A percentile compares a stretch with the other conserved stretches of the same genome.
These are phyloP conservation scores for Blastobotrys attinorum DNA, from an alignment of 805 yeast species.

Conservation along the genomic window DNA sequence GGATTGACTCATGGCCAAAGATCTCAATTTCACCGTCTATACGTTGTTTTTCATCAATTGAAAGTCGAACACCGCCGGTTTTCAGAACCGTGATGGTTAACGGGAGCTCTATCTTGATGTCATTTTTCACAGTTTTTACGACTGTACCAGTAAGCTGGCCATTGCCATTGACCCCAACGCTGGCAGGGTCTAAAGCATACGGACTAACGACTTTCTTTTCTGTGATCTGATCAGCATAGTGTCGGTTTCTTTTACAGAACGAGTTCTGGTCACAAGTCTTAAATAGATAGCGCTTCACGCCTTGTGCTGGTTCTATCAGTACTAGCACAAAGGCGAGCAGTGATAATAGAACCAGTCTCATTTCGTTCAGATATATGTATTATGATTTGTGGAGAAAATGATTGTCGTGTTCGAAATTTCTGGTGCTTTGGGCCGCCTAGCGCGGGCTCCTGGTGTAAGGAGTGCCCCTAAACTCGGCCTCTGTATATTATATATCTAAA, in stretches of 20 bases:
- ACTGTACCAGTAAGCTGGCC: constrained; percentile 24
- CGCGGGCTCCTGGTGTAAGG: no score
- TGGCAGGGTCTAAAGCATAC: constrained; percentile 34
- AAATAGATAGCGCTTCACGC: constrained; percentile 32
- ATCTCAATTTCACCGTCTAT: constrained; percentile 19
- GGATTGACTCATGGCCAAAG: constrained; percentile 27
- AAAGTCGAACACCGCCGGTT: constrained; percentile 50
- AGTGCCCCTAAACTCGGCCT: neutral
- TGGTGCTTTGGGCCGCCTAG: no score
- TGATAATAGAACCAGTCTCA: neutral
- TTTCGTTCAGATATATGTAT: no score
- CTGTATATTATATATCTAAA: neutral
- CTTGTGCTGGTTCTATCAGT: constrained; percentile 5
- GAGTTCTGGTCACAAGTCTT: constrained; percentile 75
- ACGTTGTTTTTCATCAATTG: constrained; percentile 58
- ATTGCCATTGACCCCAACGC: constrained; percentile 25
- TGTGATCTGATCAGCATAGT: constrained; percentile 40
- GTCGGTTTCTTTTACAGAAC: constrained; percentile 74
- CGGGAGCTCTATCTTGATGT: constrained; percentile 37
- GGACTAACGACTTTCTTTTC: constrained; percentile 17
- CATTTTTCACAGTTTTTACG: constrained; percentile 22
- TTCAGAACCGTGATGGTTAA: constrained; percentile 48
- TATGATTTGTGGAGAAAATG: no score
- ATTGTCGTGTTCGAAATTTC: no score
- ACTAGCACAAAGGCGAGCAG: constrained; percentile 1